Evolutionary conservation across 1,139 yeast genomes (phyloP).

Genomic region (Blastobotrys malaysiensis): DNA sequence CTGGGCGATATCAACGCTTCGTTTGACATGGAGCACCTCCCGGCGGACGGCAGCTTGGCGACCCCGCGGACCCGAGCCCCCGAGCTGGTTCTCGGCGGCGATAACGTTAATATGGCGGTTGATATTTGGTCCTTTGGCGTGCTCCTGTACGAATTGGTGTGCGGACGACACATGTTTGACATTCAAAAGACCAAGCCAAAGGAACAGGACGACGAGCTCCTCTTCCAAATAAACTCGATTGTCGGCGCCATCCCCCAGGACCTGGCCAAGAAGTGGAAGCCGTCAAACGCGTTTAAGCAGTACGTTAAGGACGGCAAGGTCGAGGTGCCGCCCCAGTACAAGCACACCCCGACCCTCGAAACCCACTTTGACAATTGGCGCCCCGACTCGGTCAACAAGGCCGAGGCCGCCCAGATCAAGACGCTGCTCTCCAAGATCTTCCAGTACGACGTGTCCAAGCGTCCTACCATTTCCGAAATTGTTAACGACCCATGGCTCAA

Average conservation of each 20-base stretch:
- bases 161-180: constrained; percentile 13
- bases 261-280: constrained; percentile 15
- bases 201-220: constrained; percentile 15
- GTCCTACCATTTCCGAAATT: constrained; percentile 81
- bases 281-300: constrained; percentile 11
- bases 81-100: constrained; percentile 11
- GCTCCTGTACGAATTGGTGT: constrained; percentile 12
- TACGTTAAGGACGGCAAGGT: constrained; percentile 14
- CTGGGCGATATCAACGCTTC: constrained; percentile 11
- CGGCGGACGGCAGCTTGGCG: constrained; percentile 7
- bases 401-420: constrained; percentile 14
- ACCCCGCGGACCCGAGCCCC: constrained; percentile 11
- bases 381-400: constrained; percentile 13
- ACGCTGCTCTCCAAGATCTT: constrained; percentile 11
- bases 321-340: constrained; percentile 13
- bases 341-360: constrained; percentile 13
- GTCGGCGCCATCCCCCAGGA: constrained; percentile 13
- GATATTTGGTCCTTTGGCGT: constrained; percentile 15
- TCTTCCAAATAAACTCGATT: constrained; percentile 14
- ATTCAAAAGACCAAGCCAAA: constrained; percentile 13
- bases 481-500: constrained; percentile 79
- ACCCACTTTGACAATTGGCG: constrained; percentile 14
- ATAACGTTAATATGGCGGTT: constrained; percentile 4
- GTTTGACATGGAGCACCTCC: constrained; percentile 9
- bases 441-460: constrained; percentile 55